Evolutionary conservation across 352 stramenopile species (phyloP).

Genomic region (Paralagenidium karlingii): DNA sequence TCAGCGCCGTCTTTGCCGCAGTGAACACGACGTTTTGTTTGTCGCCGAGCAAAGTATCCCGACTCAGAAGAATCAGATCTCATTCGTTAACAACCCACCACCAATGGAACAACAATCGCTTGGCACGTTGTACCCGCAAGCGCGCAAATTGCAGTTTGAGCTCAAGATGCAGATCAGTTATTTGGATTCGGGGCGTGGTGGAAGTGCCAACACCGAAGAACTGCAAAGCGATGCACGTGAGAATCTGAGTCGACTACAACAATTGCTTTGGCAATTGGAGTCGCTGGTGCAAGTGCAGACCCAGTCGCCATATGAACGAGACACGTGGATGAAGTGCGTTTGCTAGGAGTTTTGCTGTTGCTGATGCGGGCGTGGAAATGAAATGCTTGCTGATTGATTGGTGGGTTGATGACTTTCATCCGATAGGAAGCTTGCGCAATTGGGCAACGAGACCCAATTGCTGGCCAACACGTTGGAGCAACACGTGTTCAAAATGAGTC

Average conservation of each 20-base stretch:
- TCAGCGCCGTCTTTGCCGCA: no score
- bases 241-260: conserved; percentile 60
- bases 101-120: conserved; percentile 32
- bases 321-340: conserved; percentile 66
- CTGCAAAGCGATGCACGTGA: conserved; percentile 49
- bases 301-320: conserved; percentile 25
- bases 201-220: conserved; percentile 35
- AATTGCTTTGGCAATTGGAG: conserved; percentile 72
- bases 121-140: conserved; percentile 64
- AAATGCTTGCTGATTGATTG: no score
- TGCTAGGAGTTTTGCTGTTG: conserved; percentile 1
- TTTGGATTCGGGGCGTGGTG: conserved; percentile 44
- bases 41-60: no score
- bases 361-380: no score
- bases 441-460: conserved; percentile 53
- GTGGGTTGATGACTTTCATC: not conserved
- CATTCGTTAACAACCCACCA: no score
- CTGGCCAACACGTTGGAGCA: conserved; percentile 61
- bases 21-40: no score
- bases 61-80: no score
- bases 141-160: conserved; percentile 77
- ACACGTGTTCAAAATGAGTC: conserved; percentile 57
- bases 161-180: conserved; percentile 85
- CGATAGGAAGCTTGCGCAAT: conserved; percentile 49
- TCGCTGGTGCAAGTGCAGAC: conserved; percentile 55